These are phyloP conservation scores for Sisymbrium irio DNA, from an alignment of 345 rosid species.

Conservation along the genomic window DNA sequence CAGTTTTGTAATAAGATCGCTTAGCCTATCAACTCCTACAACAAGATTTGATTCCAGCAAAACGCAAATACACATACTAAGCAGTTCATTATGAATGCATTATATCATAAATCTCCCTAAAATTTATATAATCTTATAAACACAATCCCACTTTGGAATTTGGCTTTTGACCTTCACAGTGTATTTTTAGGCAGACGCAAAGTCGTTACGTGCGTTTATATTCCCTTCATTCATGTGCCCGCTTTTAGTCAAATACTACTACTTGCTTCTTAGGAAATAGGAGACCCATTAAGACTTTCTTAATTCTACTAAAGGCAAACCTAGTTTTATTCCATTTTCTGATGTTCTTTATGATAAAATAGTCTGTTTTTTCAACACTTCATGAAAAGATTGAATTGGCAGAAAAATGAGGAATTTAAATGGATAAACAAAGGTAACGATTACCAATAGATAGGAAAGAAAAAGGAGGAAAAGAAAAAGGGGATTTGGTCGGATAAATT, in stretches of 20 bases:
- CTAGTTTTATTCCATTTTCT: neutral
- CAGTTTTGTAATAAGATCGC: neutral
- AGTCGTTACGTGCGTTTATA: constrained; percentile 28
- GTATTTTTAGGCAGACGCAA: constrained; percentile 16
- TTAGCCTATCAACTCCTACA: neutral
- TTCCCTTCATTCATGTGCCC: constrained; percentile 3
- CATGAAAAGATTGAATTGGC: neutral
- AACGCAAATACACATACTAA: neutral
- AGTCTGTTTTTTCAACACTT: neutral
- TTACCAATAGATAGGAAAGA: neutral
- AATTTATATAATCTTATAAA: neutral
- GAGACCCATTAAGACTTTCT: constrained; percentile 11
- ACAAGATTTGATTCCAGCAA: neutral
- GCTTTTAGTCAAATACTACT: neutral
- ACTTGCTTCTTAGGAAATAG: neutral
- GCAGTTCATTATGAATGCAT: neutral
- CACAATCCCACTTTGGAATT: neutral
- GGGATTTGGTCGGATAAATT: constrained; percentile 15
- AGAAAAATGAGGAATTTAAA: neutral
- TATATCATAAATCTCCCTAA: neutral
- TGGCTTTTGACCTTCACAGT: constrained; percentile 5
- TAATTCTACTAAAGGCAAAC: neutral
- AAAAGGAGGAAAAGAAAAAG: neutral
- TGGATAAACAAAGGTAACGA: constrained; percentile 1
- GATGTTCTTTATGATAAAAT: neutral